phyloP scores from a whole-genome alignment of 306 rosid species.

The Lablab purpureus region DNA sequence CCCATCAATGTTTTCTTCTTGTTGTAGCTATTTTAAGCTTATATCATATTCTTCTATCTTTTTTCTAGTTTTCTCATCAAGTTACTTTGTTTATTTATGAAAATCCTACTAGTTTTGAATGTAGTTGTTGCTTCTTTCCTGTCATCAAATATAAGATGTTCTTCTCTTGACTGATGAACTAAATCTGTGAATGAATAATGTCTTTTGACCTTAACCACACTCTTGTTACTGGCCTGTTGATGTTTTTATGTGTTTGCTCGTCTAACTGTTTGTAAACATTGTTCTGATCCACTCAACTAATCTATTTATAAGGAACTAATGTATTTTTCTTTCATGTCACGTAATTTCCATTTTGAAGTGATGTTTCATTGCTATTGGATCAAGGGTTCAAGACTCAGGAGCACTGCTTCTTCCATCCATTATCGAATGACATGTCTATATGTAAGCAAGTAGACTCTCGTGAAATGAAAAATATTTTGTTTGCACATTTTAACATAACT shows the following conservation, averaged over 20 bases:
- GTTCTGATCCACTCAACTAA: conserved; percentile 28
- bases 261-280: conserved; percentile 20
- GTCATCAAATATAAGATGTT: conserved; percentile 11
- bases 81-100: background rate
- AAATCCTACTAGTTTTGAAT: background rate
- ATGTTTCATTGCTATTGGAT: conserved; percentile 90
- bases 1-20: background rate
- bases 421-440: conserved; percentile 88
- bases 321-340: conserved; percentile 11
- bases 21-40: background rate
- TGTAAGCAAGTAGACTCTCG: conserved; percentile 64
- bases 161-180: conserved; percentile 30
- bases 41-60: conserved; percentile 7
- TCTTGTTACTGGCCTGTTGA: conserved; percentile 17
- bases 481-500: background rate
- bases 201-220: background rate
- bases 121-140: conserved; percentile 7
- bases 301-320: conserved; percentile 36
- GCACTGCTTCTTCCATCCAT: conserved; percentile 88
- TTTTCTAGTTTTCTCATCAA: conserved; percentile 5
- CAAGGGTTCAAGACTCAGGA: conserved; percentile 77
- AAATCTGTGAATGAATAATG: conserved; percentile 2
- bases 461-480: background rate
- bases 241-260: conserved; percentile 33
- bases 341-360: conserved; percentile 60